These are phyloP conservation scores for Basipetospora sp. DNA, from an alignment of 2,329 filamentous ascomycete species.

Conservation along the genomic window DNA sequence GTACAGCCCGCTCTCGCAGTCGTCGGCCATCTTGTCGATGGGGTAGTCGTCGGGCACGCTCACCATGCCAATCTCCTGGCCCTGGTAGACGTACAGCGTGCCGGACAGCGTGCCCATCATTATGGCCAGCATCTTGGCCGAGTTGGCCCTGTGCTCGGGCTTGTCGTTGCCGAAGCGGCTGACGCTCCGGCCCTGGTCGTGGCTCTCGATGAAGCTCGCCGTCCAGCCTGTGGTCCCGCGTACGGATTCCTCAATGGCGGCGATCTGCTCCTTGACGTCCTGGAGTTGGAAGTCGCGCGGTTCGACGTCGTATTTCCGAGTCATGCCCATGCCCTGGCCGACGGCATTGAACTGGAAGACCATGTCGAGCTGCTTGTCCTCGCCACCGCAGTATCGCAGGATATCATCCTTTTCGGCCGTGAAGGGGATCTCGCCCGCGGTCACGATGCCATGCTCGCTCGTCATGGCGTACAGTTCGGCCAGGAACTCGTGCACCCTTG, in stretches of 20 bases:
- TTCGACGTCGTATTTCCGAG: constrained; percentile 28
- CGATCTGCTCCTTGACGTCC: constrained; percentile 36
- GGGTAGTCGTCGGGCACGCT: constrained; percentile 47
- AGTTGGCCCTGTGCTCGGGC: constrained; percentile 30
- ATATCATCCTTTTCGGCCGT: constrained; percentile 26
- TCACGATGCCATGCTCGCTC: constrained; percentile 31
- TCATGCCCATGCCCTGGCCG: constrained; percentile 32
- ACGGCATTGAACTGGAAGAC: constrained; percentile 55
- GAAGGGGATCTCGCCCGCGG: constrained; percentile 36
- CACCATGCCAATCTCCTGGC: constrained; percentile 55
- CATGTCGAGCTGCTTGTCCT: constrained; percentile 52
- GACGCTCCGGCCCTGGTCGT: constrained; percentile 48
- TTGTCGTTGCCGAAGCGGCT: constrained; percentile 37
- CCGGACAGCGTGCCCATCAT: constrained; percentile 44
- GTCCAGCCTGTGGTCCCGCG: constrained; percentile 48
- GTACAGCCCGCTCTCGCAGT: constrained; percentile 42
- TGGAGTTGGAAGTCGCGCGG: constrained; percentile 30
- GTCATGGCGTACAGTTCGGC: constrained; percentile 29
- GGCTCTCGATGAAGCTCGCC: constrained; percentile 50
- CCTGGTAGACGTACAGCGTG: constrained; percentile 55
- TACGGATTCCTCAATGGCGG: constrained; percentile 46
- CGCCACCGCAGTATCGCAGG: constrained; percentile 35
- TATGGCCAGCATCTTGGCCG: constrained; percentile 47
- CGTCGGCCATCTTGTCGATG: constrained; percentile 50
- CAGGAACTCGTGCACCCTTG: constrained; percentile 31